Conservation (phyloP, 1,139 yeast species). For the Candida mesenterica region DNA sequence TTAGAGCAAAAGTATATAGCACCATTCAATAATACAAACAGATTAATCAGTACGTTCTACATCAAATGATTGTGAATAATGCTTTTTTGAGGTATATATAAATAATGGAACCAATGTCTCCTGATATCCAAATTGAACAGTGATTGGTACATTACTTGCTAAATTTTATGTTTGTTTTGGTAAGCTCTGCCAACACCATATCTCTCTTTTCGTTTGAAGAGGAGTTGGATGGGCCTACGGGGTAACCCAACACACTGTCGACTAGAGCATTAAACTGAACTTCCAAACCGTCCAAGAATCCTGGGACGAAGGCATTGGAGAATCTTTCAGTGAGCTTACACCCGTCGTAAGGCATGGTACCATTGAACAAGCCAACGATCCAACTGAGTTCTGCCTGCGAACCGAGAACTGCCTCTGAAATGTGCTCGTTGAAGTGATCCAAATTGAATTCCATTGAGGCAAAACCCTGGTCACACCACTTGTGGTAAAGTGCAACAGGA, state of each 20-base stretch:
- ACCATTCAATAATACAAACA: too few species aligned
- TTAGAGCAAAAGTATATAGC: too few species aligned
- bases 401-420: conserved; percentile 15
- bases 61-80: too few species aligned
- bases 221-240: not conserved
- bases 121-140: too few species aligned
- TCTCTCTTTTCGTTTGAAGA: not conserved
- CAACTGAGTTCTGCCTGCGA: conserved; percentile 17
- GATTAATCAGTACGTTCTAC: too few species aligned
- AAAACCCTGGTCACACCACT: conserved; percentile 17
- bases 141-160: too few species aligned
- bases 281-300: not conserved
- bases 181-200: too few species aligned
- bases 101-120: too few species aligned
- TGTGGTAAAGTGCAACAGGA: conserved; percentile 12
- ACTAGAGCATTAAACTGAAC: not conserved
- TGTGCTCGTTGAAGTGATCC: conserved; percentile 18
- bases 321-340: conserved; percentile 18
- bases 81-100: too few species aligned
- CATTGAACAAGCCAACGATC: conserved; percentile 14
- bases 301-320: conserved; percentile 20
- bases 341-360: conserved; percentile 11
- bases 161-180: too few species aligned
- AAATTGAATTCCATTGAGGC: conserved; percentile 16
- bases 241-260: not conserved